Evolutionary conservation across 2,329 filamentous ascomycete genomes (phyloP).

Genomic region (Hypoxylon rubiginosum): DNA sequence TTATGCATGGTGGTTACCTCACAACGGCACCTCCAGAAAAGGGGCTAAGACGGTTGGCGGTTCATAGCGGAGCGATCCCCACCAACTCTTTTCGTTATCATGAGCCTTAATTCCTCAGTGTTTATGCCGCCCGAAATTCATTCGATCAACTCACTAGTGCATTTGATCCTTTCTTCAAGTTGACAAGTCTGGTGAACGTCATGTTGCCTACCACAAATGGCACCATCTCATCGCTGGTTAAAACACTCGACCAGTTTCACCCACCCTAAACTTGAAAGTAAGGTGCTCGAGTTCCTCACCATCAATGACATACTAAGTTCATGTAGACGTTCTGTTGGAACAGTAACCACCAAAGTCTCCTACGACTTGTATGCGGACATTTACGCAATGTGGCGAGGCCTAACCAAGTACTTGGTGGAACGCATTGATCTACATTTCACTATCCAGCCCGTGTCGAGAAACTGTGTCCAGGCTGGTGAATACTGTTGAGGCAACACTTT

Average conservation of each 20-base stretch:
- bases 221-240: not conserved
- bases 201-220: not conserved
- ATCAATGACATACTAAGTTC: not conserved
- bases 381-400: not conserved
- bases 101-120: too few relatives aligned
- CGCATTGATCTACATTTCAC: not conserved
- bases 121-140: too few relatives aligned
- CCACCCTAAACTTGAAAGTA: not conserved
- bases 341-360: not conserved
- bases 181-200: slow-evolving; percentile 1
- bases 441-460: not conserved
- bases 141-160: too few relatives aligned
- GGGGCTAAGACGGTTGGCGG: too few relatives aligned
- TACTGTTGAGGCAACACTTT: not conserved
- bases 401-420: not conserved
- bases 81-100: too few relatives aligned
- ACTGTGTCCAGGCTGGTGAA: not conserved
- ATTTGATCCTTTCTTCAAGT: not conserved
- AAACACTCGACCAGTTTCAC: not conserved
- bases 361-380: not conserved
- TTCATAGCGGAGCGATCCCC: too few relatives aligned
- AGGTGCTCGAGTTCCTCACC: not conserved
- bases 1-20: too few relatives aligned
- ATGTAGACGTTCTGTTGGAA: not conserved
- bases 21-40: too few relatives aligned